Conservation (phyloP, 1,284 basidiomycete species). For the Leucoagaricus sp. region DNA sequence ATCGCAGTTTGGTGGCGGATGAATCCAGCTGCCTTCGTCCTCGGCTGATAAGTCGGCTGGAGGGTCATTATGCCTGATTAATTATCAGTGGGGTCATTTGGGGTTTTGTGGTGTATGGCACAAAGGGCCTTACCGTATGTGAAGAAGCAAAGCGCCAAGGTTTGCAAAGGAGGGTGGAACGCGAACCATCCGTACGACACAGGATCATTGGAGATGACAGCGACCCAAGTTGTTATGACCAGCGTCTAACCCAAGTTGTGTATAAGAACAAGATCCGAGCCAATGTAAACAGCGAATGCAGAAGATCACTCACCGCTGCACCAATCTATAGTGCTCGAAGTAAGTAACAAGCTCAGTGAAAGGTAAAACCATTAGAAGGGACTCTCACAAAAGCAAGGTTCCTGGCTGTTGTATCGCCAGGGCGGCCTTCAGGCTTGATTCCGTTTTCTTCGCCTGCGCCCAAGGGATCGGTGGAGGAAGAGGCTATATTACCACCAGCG, state of each 20-base stretch:
- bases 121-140: conserved; percentile 51
- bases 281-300: neutral
- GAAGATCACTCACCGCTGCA: conserved; percentile 10
- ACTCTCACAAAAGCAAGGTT: conserved; percentile 12
- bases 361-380: neutral
- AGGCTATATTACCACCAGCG: neutral
- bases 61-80: conserved; percentile 67
- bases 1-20: conserved; percentile 63
- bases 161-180: conserved; percentile 65
- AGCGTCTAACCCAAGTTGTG: conserved; percentile 14
- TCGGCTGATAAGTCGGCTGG: conserved; percentile 69
- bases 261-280: neutral
- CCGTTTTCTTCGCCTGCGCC: conserved; percentile 2
- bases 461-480: neutral
- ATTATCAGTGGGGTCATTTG: neutral
- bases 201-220: conserved; percentile 52
- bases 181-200: conserved; percentile 57
- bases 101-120: neutral
- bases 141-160: conserved; percentile 52
- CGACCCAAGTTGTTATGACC: conserved; percentile 41
- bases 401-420: conserved; percentile 16
- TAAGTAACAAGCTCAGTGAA: neutral
- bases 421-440: conserved; percentile 17
- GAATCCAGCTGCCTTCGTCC: conserved; percentile 65
- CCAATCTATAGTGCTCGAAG: conserved; percentile 14